These are phyloP conservation scores for Umbelopsis vinacea DNA, from an alignment of 192 early-diverging fungal genomes.

Conservation along the genomic window DNA sequence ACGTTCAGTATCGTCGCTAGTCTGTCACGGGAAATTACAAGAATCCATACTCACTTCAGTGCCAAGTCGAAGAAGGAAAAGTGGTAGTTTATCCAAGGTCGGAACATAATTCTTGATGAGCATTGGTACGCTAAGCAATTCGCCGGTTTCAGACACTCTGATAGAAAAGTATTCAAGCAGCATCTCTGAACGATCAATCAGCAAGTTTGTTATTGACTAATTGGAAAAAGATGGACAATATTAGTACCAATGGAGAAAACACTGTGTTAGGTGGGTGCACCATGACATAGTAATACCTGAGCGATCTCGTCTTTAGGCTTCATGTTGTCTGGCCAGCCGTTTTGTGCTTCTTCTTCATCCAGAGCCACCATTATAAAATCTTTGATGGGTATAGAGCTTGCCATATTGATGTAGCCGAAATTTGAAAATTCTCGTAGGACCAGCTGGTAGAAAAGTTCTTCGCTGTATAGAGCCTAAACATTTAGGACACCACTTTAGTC, in stretches of 20 bases:
- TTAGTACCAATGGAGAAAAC: not conserved
- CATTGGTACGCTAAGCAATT: constrained; percentile 76
- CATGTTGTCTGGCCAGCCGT: constrained; percentile 51
- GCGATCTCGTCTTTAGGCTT: constrained; percentile 62
- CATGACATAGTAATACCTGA: constrained; percentile 47
- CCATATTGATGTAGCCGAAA: constrained; percentile 76
- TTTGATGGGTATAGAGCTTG: constrained; percentile 65
- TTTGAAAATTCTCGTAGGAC: constrained; percentile 83
- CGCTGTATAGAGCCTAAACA: constrained; percentile 47
- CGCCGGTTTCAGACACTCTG: constrained; percentile 63
- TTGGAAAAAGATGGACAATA: not conserved
- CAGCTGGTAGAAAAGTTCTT: constrained; percentile 91
- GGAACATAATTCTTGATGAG: constrained; percentile 82
- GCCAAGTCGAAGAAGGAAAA: constrained; percentile 80
- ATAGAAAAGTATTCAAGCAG: constrained; percentile 90
- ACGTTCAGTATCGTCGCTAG: not conserved
- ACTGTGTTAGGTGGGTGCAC: not conserved
- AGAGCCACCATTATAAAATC: constrained; percentile 76
- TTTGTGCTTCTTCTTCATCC: constrained; percentile 51
- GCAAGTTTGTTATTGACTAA: constrained; percentile 49
- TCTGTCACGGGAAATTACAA: no score
- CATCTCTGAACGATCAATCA: constrained; percentile 74
- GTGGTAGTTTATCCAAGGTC: constrained; percentile 82
- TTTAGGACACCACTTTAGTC: not conserved
- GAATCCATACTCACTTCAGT: no score